phyloP scores from a whole-genome alignment of 2,329 filamentous ascomycete species.

The Sclerotinia glacialis region DNA sequence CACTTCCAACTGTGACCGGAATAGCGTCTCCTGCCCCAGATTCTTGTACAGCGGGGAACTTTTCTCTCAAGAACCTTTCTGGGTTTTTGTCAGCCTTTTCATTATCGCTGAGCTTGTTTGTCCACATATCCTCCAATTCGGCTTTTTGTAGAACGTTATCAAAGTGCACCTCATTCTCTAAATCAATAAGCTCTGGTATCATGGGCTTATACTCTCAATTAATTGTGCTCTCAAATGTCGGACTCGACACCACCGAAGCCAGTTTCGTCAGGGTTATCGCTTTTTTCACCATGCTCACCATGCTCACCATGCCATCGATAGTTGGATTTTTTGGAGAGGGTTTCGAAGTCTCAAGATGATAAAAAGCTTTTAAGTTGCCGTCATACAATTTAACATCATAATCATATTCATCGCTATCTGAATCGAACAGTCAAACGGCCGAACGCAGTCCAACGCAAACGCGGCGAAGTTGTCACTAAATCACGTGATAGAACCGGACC shows the following conservation, averaged over 20 bases:
- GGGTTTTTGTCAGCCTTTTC: background rate
- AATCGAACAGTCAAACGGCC: too few relatives aligned
- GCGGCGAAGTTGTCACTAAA: background rate
- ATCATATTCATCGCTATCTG: too few relatives aligned
- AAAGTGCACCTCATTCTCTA: background rate
- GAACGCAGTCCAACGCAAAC: too few relatives aligned
- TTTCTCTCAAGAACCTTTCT: background rate
- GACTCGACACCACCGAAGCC: too few relatives aligned
- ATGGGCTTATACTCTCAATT: background rate
- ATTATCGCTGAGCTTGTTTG: background rate
- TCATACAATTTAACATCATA: too few relatives aligned
- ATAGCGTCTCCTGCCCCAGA: background rate
- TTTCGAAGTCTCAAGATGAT: too few relatives aligned
- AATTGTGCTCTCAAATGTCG: too few relatives aligned
- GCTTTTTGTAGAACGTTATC: background rate
- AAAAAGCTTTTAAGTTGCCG: too few relatives aligned
- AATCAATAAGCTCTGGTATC: background rate
- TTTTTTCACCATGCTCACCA: too few relatives aligned
- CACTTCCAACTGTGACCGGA: background rate
- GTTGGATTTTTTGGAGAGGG: too few relatives aligned
- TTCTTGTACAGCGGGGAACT: background rate
- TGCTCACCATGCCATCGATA: too few relatives aligned
- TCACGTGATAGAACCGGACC: background rate
- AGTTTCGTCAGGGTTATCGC: too few relatives aligned
- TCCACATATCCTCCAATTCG: background rate